These are phyloP conservation scores for Zalerion maritima DNA, from an alignment of 495 filamentous ascomycete species.

Conservation along the genomic window DNA sequence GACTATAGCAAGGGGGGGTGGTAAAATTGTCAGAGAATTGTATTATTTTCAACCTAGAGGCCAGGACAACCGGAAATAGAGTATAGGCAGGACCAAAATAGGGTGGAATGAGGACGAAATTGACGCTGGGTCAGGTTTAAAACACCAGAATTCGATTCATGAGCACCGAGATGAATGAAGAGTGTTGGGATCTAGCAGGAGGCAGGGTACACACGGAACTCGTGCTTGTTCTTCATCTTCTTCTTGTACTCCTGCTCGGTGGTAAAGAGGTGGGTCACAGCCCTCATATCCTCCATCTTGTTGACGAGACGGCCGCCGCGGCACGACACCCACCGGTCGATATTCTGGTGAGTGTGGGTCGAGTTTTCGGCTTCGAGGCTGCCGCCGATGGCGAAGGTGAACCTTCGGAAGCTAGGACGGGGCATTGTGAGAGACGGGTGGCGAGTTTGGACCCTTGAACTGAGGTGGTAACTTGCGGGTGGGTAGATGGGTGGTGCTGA, in stretches of 20 bases:
- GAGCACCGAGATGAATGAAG: not conserved
- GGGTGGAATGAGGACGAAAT: constrained; percentile 7
- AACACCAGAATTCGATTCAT: not conserved
- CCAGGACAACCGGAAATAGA: not conserved
- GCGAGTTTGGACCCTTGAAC: no score
- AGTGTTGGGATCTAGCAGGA: not conserved
- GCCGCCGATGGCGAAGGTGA: constrained; percentile 17
- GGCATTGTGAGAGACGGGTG: no score
- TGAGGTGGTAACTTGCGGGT: no score
- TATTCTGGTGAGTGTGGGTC: constrained; percentile 14
- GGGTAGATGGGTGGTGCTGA: no score
- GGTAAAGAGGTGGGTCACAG: constrained; percentile 25
- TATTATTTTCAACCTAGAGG: not conserved
- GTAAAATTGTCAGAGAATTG: not conserved
- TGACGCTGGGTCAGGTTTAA: constrained; percentile 5
- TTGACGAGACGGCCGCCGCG: constrained; percentile 13
- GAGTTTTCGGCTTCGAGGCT: constrained; percentile 13
- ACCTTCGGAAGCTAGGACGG: constrained; percentile 12
- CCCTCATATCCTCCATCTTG: constrained; percentile 8
- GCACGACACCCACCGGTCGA: constrained; percentile 17
- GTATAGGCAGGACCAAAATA: constrained; percentile 11
- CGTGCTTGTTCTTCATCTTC: no score
- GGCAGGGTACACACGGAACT: no score
- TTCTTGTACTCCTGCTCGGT: constrained; percentile 16
- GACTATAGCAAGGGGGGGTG: not conserved